Base-by-base conservation (phyloP, 1,139 yeast genomes). In the Yarrowia galli region DNA sequence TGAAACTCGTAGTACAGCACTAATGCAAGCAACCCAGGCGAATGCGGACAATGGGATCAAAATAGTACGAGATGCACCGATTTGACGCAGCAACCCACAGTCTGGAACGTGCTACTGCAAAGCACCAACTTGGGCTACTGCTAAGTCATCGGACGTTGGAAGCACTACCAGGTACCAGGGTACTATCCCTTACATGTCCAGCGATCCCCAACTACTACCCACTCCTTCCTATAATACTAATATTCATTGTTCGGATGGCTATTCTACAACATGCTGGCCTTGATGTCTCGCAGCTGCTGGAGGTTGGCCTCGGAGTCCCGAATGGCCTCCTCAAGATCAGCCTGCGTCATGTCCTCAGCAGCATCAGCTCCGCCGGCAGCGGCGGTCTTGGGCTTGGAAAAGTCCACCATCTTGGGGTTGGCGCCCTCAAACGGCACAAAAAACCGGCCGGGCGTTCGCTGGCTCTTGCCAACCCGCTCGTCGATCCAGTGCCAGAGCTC, bases 401-500 rank as follows among this genome's bases (percentile, higher is more conserved):
- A 58, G 64, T 58, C 64, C 8, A 58, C 64, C 51, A 43, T 18
- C 64, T 58, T 58, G 64, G 64, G 64, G 51, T 69, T 79, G 81
- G 32, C 79, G 69, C 77, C 65, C 54, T 69, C 75, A 71, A 40
- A 61, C 35, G 66, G 66, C 22, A 48, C 66, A 46, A 58, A 58
- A 32, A 61, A 46, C 16, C 48, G 45, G 18, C 54, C 56, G 9
- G 54, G 66, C n/a, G 66, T 35, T 16, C 56, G 56, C 36, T 46
- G 49, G 23, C 56, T 61, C 66, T 61, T 61, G 7, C 75, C 78
- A 65, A 83, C 83, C 67, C 90, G 82, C 60, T 84, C 84, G 68
- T 87, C 85, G 56, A 92, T 83, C 97, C 97, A 92, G 66, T 86
- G 83, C 97, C 97, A 92, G 68, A 92, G 77, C 51, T 84, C 84